Evolutionary conservation across 2,329 filamentous ascomycete species (phyloP).

Genomic region (Aspergillus tubingensis): DNA sequence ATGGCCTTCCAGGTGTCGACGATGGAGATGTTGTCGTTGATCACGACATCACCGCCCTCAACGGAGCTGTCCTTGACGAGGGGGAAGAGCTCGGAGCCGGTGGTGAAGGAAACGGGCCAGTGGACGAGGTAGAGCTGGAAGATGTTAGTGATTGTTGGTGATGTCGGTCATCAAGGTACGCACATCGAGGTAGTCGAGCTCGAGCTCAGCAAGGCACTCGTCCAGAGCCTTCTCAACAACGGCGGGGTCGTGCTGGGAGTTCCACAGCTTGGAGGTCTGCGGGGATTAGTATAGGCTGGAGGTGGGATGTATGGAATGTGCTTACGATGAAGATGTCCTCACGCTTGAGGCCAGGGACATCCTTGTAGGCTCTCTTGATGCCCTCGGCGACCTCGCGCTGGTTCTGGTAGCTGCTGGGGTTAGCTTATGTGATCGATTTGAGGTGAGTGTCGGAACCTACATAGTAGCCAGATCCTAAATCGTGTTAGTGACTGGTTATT

Average conservation of each 20-base stretch:
- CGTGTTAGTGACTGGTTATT: conserved; percentile 15
- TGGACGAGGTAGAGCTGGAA: conserved; percentile 47
- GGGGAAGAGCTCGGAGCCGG: conserved; percentile 50
- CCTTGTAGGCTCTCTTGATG: conserved; percentile 38
- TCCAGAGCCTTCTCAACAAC: conserved; percentile 55
- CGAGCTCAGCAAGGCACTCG: conserved; percentile 53
- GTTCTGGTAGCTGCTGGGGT: conserved; percentile 37
- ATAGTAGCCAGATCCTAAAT: conserved; percentile 42
- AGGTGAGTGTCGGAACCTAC: conserved; percentile 31
- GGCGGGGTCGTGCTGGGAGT: conserved; percentile 51
- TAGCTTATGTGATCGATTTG: background rate
- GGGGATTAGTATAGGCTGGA: conserved; percentile 5
- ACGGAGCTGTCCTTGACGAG: conserved; percentile 39
- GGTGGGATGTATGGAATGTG: too few species aligned
- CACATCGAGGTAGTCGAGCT: conserved; percentile 57
- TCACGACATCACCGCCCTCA: conserved; percentile 42
- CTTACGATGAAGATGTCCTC: conserved; percentile 44
- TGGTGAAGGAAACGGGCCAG: conserved; percentile 48
- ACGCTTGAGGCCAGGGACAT: conserved; percentile 44
- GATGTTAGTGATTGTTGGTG: too few species aligned
- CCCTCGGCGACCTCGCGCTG: conserved; percentile 40
- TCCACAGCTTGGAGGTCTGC: conserved; percentile 64
- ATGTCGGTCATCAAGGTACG: conserved; percentile 34
- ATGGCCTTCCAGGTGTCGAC: conserved; percentile 50
- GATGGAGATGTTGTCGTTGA: conserved; percentile 48